Evolutionary conservation across 768 basidiomycete species (phyloP), one percentile per base, ranked within the genome.

Genomic region (Termitomyces sp.): DNA sequence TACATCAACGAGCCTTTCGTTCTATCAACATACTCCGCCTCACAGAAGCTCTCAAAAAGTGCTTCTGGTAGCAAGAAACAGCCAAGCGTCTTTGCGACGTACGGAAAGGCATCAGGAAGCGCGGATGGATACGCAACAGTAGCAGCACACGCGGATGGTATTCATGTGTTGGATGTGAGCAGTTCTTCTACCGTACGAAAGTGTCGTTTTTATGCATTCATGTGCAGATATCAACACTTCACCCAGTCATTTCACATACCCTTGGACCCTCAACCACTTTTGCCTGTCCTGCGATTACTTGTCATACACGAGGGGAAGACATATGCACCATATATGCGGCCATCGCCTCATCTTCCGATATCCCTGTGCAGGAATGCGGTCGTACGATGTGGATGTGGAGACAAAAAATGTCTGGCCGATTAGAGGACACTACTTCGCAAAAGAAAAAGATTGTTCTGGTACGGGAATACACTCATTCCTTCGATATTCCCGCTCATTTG

Each of bases 111-210:
- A 14, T 67, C 69, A 46, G 63, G 66, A 48, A 74, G 67, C 46
- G 66, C 71, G 43, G 83, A 87, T 39, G 81, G 83, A 27, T 79
- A 79, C 74, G 85, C 80, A 42, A 87, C 87, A 0, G 76, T 89
- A 55, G 79, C 87, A 14, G 85, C 78, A 13, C 88, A 90, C 59
- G 80, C 79, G 60, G 88, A 92, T 56, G 90, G 90, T 31, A 73
- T 92, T 39, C 88, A 92, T 70, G 67, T 92, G 46, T 69, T 88
- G 57, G 86, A 92, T 68, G 90, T 91, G 65, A 64, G 79, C 75
- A 20, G 34, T 32, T 55, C 50, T 49, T 60, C 39, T 18, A 13
- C n/a, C 9, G 16, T n/a, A 24, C 43, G 47, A 10, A 55, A 13
- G 9, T 36, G 55, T 42, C 46, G 53, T 36, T 47, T 55, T 24